Evolutionary conservation across 371 early-diverging fungal genomes (phyloP), one percentile per base, ranked within the genome.

Genomic region (Mortierella sp.): DNA sequence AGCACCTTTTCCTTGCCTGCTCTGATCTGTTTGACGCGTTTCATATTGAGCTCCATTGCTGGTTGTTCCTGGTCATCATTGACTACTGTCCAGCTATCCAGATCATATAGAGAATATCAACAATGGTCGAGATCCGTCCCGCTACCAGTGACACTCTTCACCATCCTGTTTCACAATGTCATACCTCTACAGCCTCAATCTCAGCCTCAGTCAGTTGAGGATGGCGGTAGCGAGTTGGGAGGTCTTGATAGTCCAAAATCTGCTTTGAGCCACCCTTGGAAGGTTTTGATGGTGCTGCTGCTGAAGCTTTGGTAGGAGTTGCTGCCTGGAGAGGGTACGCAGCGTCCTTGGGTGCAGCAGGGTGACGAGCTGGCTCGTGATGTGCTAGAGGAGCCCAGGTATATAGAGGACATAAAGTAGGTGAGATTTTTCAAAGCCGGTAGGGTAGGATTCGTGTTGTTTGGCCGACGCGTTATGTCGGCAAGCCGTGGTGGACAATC

Each of bases 141-240:
- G 34, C 10, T 34, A 7, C 34, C 34, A n/a, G n/a, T n/a, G n/a
- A n/a, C n/a, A n/a, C n/a, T n/a, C n/a, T n/a, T n/a, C n/a, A n/a
- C n/a, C n/a, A n/a, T n/a, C n/a, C n/a, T n/a, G n/a, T 34, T 34
- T 34, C 34, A 34, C 4, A 34, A 34, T 6, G 53, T 34, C 34
- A n/a, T 65, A 74, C 70, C 71, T 84, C 84, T 41, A 85, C 78
- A 12, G 85, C 85, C 57, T 85, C 85, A 54, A 85, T 85, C 61
- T 85, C 84, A 13, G 74, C 81, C 28, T 79, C 81, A 26, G 83
- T 69, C 46, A 82, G 56, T 24, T 61, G 53, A 48, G 79, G 78
- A 8, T 81, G 81, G 21, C 78, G 82, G 65, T 76, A 83, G 27
- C 79, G 81, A 3, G 64, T 43, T 10, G 83, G 83, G n/a, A 84